Conservation (phyloP, 1,284 basidiomycete species). For the Ustilago shanxiensis region DNA sequence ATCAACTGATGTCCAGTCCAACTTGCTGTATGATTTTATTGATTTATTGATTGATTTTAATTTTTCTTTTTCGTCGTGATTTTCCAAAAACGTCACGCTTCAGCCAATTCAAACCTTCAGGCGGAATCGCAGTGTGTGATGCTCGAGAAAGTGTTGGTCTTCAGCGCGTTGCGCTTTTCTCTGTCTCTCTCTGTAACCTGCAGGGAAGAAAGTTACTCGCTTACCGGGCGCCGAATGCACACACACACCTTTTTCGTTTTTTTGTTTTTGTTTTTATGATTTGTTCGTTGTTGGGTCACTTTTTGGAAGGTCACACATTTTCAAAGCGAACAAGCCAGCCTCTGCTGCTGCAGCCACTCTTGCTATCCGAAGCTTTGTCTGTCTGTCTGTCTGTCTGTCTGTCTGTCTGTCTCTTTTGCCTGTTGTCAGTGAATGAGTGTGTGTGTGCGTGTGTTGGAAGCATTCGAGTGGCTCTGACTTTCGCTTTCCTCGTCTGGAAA, state of each 20-base stretch:
- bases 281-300: neutral
- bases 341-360: neutral
- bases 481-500: no score
- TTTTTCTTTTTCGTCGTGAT: no score
- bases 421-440: no score
- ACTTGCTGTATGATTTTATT: neutral
- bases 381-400: neutral
- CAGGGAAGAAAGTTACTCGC: conserved; percentile 15
- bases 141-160: conserved; percentile 23
- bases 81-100: neutral
- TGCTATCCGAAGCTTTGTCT: no score
- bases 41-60: no score
- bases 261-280: neutral
- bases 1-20: no score
- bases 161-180: neutral
- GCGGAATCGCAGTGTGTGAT: neutral
- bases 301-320: neutral
- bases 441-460: neutral
- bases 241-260: neutral
- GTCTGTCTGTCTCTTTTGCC: neutral
- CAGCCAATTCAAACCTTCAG: neutral
- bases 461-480: no score
- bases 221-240: neutral
- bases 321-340: neutral
- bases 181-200: neutral